Conservation (phyloP, 2,329 filamentous ascomycete genomes). For the Septoria linicola region DNA sequence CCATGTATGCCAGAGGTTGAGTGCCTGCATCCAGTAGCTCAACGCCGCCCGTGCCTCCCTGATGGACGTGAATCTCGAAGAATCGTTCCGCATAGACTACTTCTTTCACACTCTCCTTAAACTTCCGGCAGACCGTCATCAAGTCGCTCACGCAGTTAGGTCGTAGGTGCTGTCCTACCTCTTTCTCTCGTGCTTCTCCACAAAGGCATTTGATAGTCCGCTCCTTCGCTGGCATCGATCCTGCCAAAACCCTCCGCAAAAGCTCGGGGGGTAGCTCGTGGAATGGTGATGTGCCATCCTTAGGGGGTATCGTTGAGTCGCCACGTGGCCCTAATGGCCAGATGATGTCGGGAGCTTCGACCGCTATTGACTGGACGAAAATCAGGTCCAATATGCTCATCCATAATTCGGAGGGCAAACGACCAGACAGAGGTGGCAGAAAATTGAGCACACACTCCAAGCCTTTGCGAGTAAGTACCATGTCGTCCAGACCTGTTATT, state of each 20-base stretch:
- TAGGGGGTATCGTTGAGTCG: slow-evolving; percentile 18
- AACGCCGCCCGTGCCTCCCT: slow-evolving; percentile 32
- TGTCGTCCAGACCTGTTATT: background rate
- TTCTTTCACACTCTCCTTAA: slow-evolving; percentile 25
- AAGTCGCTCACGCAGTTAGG: slow-evolving; percentile 28
- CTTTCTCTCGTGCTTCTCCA: slow-evolving; percentile 5
- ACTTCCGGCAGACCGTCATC: slow-evolving; percentile 30
- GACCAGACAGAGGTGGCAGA: too few species aligned
- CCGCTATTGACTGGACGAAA: too few species aligned
- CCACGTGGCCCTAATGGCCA: too few species aligned
- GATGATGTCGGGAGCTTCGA: too few species aligned
- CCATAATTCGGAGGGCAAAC: background rate
- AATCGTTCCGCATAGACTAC: slow-evolving; percentile 34
- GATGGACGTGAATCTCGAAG: slow-evolving; percentile 35
- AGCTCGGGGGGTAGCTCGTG: slow-evolving; percentile 27
- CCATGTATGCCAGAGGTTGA: slow-evolving; percentile 34
- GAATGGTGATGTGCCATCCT: slow-evolving; percentile 13
- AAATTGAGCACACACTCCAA: background rate
- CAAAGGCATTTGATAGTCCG: slow-evolving; percentile 19
- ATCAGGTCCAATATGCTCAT: background rate
- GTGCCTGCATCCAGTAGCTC: slow-evolving; percentile 36
- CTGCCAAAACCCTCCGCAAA: slow-evolving; percentile 23
- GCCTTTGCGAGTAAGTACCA: background rate
- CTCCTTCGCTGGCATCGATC: slow-evolving; percentile 20
- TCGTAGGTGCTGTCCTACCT: slow-evolving; percentile 8